Conservation (phyloP, 331 rosid genomes). For the Telfairia occidentalis region DNA sequence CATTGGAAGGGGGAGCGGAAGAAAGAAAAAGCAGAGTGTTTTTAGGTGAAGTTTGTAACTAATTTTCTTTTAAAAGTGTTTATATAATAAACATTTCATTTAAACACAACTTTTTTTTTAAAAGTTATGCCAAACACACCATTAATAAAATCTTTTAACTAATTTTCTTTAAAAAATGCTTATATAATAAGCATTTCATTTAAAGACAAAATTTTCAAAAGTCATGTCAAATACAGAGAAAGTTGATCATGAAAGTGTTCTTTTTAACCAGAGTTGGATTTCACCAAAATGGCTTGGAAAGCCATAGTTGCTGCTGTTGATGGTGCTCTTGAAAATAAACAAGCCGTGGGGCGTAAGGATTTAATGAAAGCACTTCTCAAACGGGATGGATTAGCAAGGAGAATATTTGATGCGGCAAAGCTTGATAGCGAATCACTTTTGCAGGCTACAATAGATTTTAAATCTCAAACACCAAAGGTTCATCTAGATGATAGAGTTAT, state of each 20-base stretch:
- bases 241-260: neutral
- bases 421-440: constrained; percentile 68
- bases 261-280: constrained; percentile 40
- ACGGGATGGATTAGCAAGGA: constrained; percentile 78
- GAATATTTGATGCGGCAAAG: constrained; percentile 74
- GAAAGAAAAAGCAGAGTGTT: too few relatives aligned
- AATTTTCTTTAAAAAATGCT: too few relatives aligned
- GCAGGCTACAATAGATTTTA: constrained; percentile 70
- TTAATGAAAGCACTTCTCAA: constrained; percentile 85
- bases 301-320: constrained; percentile 62
- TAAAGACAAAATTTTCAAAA: too few relatives aligned
- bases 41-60: too few relatives aligned
- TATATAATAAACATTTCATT: too few relatives aligned
- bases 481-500: constrained; percentile 6
- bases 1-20: too few relatives aligned
- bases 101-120: too few relatives aligned
- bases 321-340: constrained; percentile 61
- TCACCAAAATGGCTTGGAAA: constrained; percentile 94
- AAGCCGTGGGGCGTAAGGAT: constrained; percentile 78
- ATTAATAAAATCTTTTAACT: too few relatives aligned
- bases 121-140: too few relatives aligned
- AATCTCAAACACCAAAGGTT: constrained; percentile 69
- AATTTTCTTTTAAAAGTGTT: neutral
- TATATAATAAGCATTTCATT: too few relatives aligned
- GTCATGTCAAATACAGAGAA: neutral